These are phyloP conservation scores for Cladosporium sp. DNA, from an alignment of 2,329 filamentous ascomycete species.

Conservation along the genomic window DNA sequence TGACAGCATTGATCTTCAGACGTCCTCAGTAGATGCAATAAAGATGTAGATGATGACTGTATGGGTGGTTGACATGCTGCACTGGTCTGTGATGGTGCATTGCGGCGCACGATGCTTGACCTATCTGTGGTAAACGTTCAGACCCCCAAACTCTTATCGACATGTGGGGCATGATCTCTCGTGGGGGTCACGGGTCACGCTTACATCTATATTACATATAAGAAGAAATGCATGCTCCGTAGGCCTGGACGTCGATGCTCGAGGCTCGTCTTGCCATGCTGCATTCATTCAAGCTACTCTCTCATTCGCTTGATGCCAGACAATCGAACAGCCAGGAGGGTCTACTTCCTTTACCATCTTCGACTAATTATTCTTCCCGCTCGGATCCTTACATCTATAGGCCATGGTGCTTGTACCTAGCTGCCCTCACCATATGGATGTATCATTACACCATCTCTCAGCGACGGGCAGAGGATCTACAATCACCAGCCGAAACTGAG, in stretches of 20 bases:
- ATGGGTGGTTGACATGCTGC: no score
- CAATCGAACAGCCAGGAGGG: background rate
- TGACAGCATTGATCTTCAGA: no score
- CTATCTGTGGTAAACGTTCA: no score
- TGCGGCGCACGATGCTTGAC: no score
- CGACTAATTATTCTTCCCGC: conserved; percentile 64
- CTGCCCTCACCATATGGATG: conserved; percentile 84
- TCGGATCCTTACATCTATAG: conserved; percentile 84
- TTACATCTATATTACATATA: no score
- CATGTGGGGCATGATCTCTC: no score
- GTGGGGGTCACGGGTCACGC: no score
- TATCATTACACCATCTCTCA: conserved; percentile 68
- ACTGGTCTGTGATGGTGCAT: no score
- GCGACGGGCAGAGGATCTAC: background rate
- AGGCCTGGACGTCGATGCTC: conserved; percentile 86
- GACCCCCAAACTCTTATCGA: no score
- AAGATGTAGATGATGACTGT: no score
- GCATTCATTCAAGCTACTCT: conserved; percentile 80
- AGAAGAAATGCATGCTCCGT: no score
- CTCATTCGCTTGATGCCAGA: conserved; percentile 46
- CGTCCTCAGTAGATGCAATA: no score
- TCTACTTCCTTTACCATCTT: background rate
- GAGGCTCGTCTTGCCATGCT: conserved; percentile 83
- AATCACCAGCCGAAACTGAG: background rate
- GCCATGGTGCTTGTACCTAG: conserved; percentile 90